Evolutionary conservation across 495 filamentous ascomycete species (phyloP).

Genomic region (Talaromyces wortmannii): DNA sequence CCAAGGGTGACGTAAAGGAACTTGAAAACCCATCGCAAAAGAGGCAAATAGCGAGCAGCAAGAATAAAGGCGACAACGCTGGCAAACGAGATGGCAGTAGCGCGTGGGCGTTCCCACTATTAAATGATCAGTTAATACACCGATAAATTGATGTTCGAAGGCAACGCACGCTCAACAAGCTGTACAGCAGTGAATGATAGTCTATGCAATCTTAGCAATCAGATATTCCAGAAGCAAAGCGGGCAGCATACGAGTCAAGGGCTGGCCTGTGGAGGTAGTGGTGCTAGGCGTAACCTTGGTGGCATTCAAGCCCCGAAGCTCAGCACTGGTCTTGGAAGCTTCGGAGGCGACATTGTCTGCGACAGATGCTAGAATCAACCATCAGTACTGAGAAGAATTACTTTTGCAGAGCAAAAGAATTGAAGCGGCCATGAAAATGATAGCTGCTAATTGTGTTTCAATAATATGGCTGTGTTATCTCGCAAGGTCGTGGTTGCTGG

Average conservation of each 20-base stretch:
- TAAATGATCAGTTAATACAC: slow-evolving; percentile 17
- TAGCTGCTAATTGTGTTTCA: no score
- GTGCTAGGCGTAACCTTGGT: slow-evolving; percentile 60
- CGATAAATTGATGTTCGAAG: slow-evolving; percentile 3
- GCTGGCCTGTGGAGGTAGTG: slow-evolving; percentile 74
- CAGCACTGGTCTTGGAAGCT: slow-evolving; percentile 58
- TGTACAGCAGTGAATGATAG: slow-evolving; percentile 94
- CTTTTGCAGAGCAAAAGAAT: not conserved
- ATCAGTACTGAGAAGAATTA: not conserved
- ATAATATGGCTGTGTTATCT: no score
- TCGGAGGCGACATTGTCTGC: slow-evolving; percentile 73
- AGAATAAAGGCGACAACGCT: slow-evolving; percentile 74
- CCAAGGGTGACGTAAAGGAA: slow-evolving; percentile 63
- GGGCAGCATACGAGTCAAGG: slow-evolving; percentile 61
- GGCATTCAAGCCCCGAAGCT: slow-evolving; percentile 70
- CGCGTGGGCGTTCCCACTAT: slow-evolving; percentile 66
- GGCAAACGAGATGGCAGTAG: slow-evolving; percentile 78
- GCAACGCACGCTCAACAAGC: slow-evolving; percentile 64
- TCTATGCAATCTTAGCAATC: slow-evolving; percentile 28
- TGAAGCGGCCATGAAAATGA: no score
- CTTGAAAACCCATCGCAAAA: slow-evolving; percentile 86
- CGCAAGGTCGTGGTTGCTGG: no score
- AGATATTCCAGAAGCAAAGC: not conserved
- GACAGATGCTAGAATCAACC: slow-evolving; percentile 37
- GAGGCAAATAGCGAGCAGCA: slow-evolving; percentile 79